Conservation (phyloP, 129 eudicot genomes). For the Tagetes patula region DNA sequence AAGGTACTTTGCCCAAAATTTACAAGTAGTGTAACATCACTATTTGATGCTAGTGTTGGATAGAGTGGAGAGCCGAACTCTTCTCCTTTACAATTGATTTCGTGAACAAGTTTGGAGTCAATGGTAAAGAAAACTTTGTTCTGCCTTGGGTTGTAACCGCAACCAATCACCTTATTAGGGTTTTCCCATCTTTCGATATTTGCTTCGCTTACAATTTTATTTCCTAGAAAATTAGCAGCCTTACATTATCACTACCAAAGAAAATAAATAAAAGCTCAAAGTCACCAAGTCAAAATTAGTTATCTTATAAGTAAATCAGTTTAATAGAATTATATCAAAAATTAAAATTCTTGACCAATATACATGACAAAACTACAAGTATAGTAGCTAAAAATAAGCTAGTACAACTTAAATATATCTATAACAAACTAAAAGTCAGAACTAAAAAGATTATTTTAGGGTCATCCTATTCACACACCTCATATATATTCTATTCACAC, state of each 20-base stretch:
- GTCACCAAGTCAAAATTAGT: background rate
- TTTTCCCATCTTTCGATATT: constrained; percentile 61
- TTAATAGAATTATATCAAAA: background rate
- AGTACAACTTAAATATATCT: background rate
- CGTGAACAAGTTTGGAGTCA: constrained; percentile 70
- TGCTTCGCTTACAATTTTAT: constrained; percentile 48
- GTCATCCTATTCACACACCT: no score
- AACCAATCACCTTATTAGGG: constrained; percentile 65
- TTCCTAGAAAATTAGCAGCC: constrained; percentile 42
- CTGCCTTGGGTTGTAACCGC: constrained; percentile 79
- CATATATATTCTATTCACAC: no score
- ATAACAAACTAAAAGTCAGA: background rate
- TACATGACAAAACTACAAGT: background rate
- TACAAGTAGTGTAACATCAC: constrained; percentile 49
- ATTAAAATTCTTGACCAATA: background rate
- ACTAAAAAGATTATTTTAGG: background rate
- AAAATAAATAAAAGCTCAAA: background rate
- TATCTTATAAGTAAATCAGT: background rate
- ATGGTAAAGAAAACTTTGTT: constrained; percentile 80
- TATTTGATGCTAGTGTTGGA: constrained; percentile 69
- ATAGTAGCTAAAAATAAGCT: background rate
- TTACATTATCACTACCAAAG: background rate
- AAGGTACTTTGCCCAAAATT: constrained; percentile 84
- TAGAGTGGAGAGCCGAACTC: constrained; percentile 72
- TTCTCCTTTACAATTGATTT: constrained; percentile 68